Evolutionary conservation across 176 grass and related monocot species (phyloP).

Genomic region (Triticum monococcum): DNA sequence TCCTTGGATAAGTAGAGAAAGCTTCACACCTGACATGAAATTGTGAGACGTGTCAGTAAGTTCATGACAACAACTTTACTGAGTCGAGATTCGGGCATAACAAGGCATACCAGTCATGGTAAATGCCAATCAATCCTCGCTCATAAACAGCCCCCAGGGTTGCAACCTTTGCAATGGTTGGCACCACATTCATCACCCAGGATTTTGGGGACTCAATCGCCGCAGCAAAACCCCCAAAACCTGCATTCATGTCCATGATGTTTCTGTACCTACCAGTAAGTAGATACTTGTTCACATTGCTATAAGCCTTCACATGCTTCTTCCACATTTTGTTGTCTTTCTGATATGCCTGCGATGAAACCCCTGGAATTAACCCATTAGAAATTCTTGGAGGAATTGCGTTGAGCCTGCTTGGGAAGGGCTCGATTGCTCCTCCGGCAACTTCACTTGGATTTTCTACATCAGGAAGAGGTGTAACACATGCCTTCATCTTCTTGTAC

Average conservation of each 20-base stretch:
- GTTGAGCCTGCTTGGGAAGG: constrained; percentile 83
- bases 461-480: constrained; percentile 77
- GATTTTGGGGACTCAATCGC: constrained; percentile 68
- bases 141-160: constrained; percentile 80
- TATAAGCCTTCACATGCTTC: constrained; percentile 81
- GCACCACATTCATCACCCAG: constrained; percentile 94
- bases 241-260: constrained; percentile 95
- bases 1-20: constrained; percentile 92
- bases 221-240: constrained; percentile 70
- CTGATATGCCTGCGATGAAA: constrained; percentile 56
- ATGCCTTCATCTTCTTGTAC: constrained; percentile 83
- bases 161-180: constrained; percentile 52
- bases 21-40: constrained; percentile 64
- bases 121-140: constrained; percentile 85
- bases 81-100: neutral
- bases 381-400: constrained; percentile 79
- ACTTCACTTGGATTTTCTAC: constrained; percentile 58
- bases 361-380: constrained; percentile 54
- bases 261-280: constrained; percentile 80
- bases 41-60: constrained; percentile 7
- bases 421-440: constrained; percentile 66
- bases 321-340: constrained; percentile 84
- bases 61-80: neutral
- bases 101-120: constrained; percentile 76
- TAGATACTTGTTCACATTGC: constrained; percentile 74